These are phyloP conservation scores for Leccinum disarticulatum DNA, from an alignment of 768 basidiomycete genomes.

Conservation along the genomic window DNA sequence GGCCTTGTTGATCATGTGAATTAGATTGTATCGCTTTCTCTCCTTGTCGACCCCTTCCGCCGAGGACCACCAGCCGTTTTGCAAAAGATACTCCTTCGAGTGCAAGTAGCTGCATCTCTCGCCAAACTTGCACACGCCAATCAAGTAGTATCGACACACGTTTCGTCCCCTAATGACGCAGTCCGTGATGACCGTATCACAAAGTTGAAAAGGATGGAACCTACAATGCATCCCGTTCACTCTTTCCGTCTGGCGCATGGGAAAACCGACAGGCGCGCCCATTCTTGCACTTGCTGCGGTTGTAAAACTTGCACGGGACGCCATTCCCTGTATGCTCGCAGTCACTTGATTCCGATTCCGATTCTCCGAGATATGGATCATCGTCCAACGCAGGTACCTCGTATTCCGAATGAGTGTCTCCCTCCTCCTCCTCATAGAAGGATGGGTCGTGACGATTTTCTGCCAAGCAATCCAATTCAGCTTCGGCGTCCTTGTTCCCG, in stretches of 20 bases:
- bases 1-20: conserved; percentile 2
- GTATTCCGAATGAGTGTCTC: conserved; percentile 11
- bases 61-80: conserved; percentile 47
- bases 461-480: conserved; percentile 17
- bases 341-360: conserved; percentile 55
- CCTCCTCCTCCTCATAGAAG: neutral
- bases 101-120: conserved; percentile 50
- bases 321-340: conserved; percentile 51
- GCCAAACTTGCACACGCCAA: conserved; percentile 41
- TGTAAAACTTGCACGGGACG: conserved; percentile 56
- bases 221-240: conserved; percentile 54
- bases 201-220: conserved; percentile 18
- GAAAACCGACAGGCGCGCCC: conserved; percentile 45
- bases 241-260: conserved; percentile 56
- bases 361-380: conserved; percentile 38
- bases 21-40: neutral
- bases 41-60: conserved; percentile 5
- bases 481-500: conserved; percentile 16
- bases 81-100: conserved; percentile 42
- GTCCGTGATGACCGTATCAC: neutral
- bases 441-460: neutral
- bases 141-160: conserved; percentile 44
- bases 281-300: conserved; percentile 48
- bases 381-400: conserved; percentile 17
- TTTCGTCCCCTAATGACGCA: conserved; percentile 47